Conservation (phyloP, 2,329 filamentous ascomycete genomes). For the Penicillium brasilianum region DNA sequence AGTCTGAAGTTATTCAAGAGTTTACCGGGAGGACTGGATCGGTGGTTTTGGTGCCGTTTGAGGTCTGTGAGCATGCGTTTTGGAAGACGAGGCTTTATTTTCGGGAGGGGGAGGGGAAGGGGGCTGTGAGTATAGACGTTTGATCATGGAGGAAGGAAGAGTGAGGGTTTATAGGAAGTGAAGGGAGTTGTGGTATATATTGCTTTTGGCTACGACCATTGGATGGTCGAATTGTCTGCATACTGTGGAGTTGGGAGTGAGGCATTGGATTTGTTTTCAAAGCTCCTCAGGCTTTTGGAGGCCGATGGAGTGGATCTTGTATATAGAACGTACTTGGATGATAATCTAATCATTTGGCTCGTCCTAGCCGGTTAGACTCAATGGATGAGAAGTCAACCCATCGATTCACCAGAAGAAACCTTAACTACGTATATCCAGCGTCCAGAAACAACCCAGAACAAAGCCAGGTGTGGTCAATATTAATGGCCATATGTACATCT, state of each 20-base stretch:
- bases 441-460: neutral
- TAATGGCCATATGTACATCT: constrained; percentile 16
- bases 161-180: neutral
- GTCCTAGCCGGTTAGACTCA: too few relatives aligned
- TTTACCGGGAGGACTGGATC: constrained; percentile 33
- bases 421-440: neutral
- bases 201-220: too few relatives aligned
- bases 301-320: too few relatives aligned
- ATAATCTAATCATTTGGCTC: neutral
- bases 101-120: constrained; percentile 9
- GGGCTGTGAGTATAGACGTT: neutral
- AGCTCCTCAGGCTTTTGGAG: too few relatives aligned
- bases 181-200: neutral
- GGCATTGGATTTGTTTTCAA: too few relatives aligned
- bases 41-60: constrained; percentile 37
- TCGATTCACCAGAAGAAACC: too few relatives aligned
- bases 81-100: constrained; percentile 46
- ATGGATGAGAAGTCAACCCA: neutral
- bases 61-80: constrained; percentile 42
- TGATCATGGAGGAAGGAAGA: neutral
- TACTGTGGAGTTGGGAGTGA: neutral
- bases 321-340: too few relatives aligned
- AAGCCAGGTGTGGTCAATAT: neutral
- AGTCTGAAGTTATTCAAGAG: constrained; percentile 28
- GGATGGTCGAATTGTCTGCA: neutral